phyloP scores from a whole-genome alignment of 176 grass and related monocot species.

The Poa annua region DNA sequence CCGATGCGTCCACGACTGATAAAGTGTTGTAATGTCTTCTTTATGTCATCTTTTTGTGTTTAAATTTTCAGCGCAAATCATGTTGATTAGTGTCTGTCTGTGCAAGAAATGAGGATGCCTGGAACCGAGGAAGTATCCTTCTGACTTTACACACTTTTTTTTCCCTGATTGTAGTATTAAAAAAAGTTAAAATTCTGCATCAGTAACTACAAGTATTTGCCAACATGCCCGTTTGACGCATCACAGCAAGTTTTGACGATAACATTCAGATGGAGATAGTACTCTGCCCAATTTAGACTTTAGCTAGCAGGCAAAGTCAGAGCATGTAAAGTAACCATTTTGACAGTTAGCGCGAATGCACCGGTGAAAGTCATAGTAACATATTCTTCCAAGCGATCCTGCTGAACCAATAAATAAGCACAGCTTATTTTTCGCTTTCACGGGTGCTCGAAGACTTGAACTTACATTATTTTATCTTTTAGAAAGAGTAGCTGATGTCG shows the following conservation, averaged over 20 bases:
- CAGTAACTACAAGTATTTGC: no score
- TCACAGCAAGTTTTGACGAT: neutral
- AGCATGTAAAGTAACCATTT: neutral
- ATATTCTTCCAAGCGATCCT: neutral
- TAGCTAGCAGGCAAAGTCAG: neutral
- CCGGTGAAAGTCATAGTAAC: neutral
- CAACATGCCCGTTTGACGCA: neutral
- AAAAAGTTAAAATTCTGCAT: neutral
- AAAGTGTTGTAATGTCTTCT: neutral
- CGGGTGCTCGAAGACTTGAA: neutral
- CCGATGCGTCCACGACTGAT: neutral
- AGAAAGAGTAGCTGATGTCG: neutral
- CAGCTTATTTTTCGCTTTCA: constrained; percentile 1
- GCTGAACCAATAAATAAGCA: constrained; percentile 6
- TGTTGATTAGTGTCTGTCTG: constrained; percentile 13
- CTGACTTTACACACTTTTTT: no score
- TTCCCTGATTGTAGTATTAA: neutral
- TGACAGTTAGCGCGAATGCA: neutral
- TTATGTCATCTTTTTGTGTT: neutral
- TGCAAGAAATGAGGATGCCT: neutral
- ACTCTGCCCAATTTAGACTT: neutral
- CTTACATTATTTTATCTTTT: neutral
- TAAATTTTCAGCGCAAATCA: constrained; percentile 14
- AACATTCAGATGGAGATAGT: neutral
- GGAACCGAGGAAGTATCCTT: neutral